Base-by-base conservation (phyloP, 2,329 filamentous ascomycete species). In the Talaromyces sp. region DNA sequence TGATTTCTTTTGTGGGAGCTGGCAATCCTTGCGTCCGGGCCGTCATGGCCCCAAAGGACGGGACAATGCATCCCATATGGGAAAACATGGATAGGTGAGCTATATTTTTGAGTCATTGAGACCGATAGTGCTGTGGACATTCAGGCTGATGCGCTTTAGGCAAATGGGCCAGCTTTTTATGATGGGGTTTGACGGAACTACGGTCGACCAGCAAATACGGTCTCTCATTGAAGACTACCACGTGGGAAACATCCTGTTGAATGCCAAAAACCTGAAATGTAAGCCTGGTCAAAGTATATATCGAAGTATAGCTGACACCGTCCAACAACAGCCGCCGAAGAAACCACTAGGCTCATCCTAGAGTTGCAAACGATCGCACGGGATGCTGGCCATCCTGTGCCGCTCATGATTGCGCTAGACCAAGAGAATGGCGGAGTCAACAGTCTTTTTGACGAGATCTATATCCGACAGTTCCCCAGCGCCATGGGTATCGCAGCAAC, bases 401-500 rank as follows among this genome's bases (percentile, higher is more conserved):
- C 95, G 2, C 80, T 99, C 19, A 82, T 96, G 59, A 97, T 99
- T 68, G 93, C 90, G 44, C 81, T 98, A 42, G 95, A 98, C 72
- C 95, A 99, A 73, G 95, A 99, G 75, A 98, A 99, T 85, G 95
- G 95, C 65, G 93, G 93, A 3, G 93, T 97, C 74, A 98, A 97
- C 79, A 96, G 92, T 77, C 84, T 98, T 2, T 97, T 96, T 71
- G 93, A 98, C 73, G 92, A 96, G 68, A 91, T 95, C 70, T 95
- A 93, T 73, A 93, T 98, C 67, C 92, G 92, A 66, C 95, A 98
- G 73, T 99, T 96, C 68, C 95, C 95, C 9, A 96, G 93, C 71
- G 91, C 93, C 65, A 98, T 99, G 93, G 93, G 93, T 13, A 84
- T 97, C 63, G 92, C 93, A n/a, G 95, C 95, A 25, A 92, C 93